Base-by-base conservation (phyloP, 371 early-diverging fungal genomes). In the Blakeslea trispora region DNA sequence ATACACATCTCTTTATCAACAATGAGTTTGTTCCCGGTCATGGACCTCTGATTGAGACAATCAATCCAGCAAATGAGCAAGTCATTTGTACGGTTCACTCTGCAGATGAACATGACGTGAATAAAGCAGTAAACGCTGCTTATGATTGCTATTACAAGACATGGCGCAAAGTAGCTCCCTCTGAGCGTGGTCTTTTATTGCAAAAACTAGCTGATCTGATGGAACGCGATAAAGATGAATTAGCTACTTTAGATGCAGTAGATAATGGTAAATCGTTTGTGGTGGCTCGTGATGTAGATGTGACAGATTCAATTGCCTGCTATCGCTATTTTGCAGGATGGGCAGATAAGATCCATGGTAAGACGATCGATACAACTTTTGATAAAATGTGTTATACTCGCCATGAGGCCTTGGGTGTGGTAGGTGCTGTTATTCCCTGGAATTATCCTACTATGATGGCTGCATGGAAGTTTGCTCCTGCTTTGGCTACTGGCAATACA, bases 381-480 rank as follows among this genome's bases (percentile, higher is more conserved):
- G 90, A 94, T 66, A 91, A 91, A 74, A 71, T 89, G 58, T 79
- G 79, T 41, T 93, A 86, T 65, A 92, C 92, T 2, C 72, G 83
- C 17, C 83, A 84, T 51, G 91, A 92, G 59, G 89, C 95, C 0
- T 62, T 88, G 18, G 94, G 94, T 64, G 90, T 93, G 13, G 81
- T 86, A 45, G 94, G 90, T 14, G 81, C 89, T 43, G 88, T 94
- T 52, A 89, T 87, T 43, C 74, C 76, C 18, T 75, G 74, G 73
- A 66, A 66, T 15, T 66, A 66, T 35, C 67, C 95, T n/a, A 71
- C 91, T 22, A 71, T 84, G 63, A 81, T 93, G 67, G 78, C 88
- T 31, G 77, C 84, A 5, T 92, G 92, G 93, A 95, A 94, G 72
- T 77, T 94, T 34, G 93, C 90, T 15, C 93, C 95, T 18, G 91